Conservation (phyloP, 768 basidiomycete genomes). For the Clitopilus passeckerianus region DNA sequence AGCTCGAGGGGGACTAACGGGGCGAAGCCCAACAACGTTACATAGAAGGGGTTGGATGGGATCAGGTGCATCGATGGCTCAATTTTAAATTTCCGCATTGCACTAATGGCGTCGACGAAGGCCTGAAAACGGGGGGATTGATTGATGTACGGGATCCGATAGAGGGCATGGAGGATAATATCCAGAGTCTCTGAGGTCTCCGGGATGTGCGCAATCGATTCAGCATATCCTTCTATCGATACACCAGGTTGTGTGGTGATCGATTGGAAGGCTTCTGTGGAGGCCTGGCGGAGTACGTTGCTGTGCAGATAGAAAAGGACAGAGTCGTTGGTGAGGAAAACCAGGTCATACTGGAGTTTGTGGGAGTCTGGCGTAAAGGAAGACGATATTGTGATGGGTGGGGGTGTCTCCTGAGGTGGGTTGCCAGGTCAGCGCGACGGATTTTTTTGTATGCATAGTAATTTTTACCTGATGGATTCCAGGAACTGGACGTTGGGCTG, state of each 20-base stretch:
- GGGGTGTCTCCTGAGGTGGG: neutral
- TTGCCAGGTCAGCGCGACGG: too few relatives aligned
- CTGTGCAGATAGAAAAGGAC: conserved; percentile 24
- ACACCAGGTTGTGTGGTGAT: conserved; percentile 4
- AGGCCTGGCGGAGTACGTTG: conserved; percentile 7
- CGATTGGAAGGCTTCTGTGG: conserved; percentile 11
- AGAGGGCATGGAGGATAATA: conserved; percentile 47
- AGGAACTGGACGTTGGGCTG: neutral
- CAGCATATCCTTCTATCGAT: conserved; percentile 1
- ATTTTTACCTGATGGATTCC: too few relatives aligned
- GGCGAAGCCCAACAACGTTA: conserved; percentile 20
- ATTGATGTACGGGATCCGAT: conserved; percentile 41
- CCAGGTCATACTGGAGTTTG: conserved; percentile 11
- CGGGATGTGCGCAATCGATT: conserved; percentile 23
- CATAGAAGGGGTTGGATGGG: conserved; percentile 19
- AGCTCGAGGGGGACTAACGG: conserved; percentile 26
- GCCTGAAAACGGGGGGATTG: conserved; percentile 41
- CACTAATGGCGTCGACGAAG: conserved; percentile 35
- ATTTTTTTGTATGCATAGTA: too few relatives aligned
- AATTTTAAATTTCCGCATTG: conserved; percentile 16
- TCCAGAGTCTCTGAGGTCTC: conserved; percentile 43
- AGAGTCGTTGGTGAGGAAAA: conserved; percentile 20
- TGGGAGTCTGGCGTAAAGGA: conserved; percentile 20
- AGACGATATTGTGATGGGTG: conserved; percentile 13
- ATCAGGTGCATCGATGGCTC: conserved; percentile 14